Evolutionary conservation across 148 eudicot species (phyloP).

Genomic region (Simmondsia chinensis): DNA sequence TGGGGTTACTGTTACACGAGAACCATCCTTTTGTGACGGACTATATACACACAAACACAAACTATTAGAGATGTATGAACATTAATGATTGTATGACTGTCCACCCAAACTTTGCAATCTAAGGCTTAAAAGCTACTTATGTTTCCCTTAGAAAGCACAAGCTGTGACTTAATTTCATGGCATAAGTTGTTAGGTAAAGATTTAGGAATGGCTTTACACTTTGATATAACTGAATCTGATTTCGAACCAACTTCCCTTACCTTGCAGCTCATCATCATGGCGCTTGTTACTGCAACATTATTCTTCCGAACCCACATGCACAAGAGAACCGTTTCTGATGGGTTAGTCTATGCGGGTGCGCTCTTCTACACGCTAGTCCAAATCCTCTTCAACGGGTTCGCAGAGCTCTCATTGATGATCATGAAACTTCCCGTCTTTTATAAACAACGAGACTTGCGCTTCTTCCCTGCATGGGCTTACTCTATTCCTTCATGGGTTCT

Average conservation of each 20-base stretch:
- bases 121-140: no score
- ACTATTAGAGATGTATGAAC: no score
- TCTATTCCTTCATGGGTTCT: slow-evolving; percentile 48
- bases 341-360: slow-evolving; percentile 44
- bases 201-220: neutral
- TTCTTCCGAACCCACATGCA: slow-evolving; percentile 38
- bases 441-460: slow-evolving; percentile 50
- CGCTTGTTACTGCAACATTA: slow-evolving; percentile 27
- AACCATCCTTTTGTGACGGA: no score
- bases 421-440: slow-evolving; percentile 46
- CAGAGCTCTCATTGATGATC: slow-evolving; percentile 42
- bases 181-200: neutral
- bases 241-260: neutral
- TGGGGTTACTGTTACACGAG: no score
- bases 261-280: slow-evolving; percentile 36
- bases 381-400: slow-evolving; percentile 45
- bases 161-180: no score
- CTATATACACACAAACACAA: no score
- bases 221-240: neutral
- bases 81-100: no score
- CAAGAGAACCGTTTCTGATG: slow-evolving; percentile 31
- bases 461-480: slow-evolving; percentile 64
- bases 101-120: no score
- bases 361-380: slow-evolving; percentile 27
- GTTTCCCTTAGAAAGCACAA: no score